Evolutionary conservation across 2,329 filamentous ascomycete genomes (phyloP).

Genomic region (Ilyonectria sp.): DNA sequence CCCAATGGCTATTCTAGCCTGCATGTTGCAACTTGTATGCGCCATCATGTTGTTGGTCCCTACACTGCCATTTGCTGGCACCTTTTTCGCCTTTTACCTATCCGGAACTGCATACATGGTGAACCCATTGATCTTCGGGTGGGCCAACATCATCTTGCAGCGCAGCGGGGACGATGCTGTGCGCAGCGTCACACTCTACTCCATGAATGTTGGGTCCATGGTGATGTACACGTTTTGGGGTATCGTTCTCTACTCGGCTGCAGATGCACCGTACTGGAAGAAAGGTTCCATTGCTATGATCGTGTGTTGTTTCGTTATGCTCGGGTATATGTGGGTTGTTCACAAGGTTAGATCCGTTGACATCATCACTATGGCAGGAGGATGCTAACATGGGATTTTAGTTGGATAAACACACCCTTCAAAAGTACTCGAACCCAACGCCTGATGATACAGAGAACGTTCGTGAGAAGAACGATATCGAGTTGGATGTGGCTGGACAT

Average conservation of each 20-base stretch:
- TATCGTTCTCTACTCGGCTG: slow-evolving; percentile 58
- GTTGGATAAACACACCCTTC: too few species aligned
- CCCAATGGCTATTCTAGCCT: slow-evolving; percentile 33
- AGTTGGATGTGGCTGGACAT: too few species aligned
- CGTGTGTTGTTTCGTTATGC: slow-evolving; percentile 33
- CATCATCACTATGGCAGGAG: too few species aligned
- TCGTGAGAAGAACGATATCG: too few species aligned
- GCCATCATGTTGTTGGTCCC: slow-evolving; percentile 42
- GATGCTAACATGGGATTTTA: too few species aligned
- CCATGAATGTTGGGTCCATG: slow-evolving; percentile 58
- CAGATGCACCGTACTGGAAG: slow-evolving; percentile 59
- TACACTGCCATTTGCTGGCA: slow-evolving; percentile 35
- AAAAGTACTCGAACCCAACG: too few species aligned
- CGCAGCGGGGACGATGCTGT: slow-evolving; percentile 56
- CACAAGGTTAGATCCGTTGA: background rate
- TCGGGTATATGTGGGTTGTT: slow-evolving; percentile 39
- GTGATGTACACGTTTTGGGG: slow-evolving; percentile 63
- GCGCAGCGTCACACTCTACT: slow-evolving; percentile 56
- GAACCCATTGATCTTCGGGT: slow-evolving; percentile 47
- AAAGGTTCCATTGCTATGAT: slow-evolving; percentile 48
- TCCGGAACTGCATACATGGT: slow-evolving; percentile 45
- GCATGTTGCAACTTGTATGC: slow-evolving; percentile 37
- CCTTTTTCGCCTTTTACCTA: slow-evolving; percentile 44
- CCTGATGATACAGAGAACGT: too few species aligned
- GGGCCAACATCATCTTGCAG: slow-evolving; percentile 45